These are phyloP conservation scores for Jackrogersella minutella DNA, from an alignment of 495 filamentous ascomycete species.

Conservation along the genomic window DNA sequence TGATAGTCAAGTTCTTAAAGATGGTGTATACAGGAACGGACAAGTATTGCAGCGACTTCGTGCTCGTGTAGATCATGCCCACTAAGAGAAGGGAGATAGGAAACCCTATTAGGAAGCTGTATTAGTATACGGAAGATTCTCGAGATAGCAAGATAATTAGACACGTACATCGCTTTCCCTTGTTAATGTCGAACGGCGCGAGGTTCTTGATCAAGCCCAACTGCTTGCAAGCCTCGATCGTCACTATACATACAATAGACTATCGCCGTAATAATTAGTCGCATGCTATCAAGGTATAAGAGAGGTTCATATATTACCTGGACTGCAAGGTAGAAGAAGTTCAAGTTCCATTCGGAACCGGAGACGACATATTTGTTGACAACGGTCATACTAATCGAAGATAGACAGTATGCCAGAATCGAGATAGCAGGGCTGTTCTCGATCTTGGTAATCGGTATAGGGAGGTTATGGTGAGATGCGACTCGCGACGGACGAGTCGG, in stretches of 20 bases:
- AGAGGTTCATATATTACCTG: conserved; percentile 74
- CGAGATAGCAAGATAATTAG: background rate
- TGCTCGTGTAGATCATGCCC: conserved; percentile 98
- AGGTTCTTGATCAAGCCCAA: conserved; percentile 86
- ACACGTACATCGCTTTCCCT: conserved; percentile 87
- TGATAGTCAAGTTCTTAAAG: conserved; percentile 99
- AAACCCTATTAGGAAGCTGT: conserved; percentile 76
- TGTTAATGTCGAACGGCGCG: conserved; percentile 83
- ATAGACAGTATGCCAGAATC: conserved; percentile 88
- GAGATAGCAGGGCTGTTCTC: conserved; percentile 79
- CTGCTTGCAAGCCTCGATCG: conserved; percentile 86
- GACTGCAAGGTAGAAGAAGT: conserved; percentile 90
- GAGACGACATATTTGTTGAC: conserved; percentile 99
- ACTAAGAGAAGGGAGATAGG: conserved; percentile 96
- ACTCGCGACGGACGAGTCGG: conserved; percentile 34
- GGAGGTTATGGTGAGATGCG: conserved; percentile 31
- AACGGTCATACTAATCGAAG: conserved; percentile 97
- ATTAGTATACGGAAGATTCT: conserved; percentile 36
- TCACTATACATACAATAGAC: conserved; percentile 89
- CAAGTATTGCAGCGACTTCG: conserved; percentile 95
- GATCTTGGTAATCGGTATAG: conserved; percentile 53
- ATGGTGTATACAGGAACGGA: conserved; percentile 99
- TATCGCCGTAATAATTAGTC: conserved; percentile 49
- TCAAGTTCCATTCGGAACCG: conserved; percentile 90
- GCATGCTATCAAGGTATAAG: background rate